Evolutionary conservation across 2,329 filamentous ascomycete species (phyloP).

Genomic region (Trichoderma guizhouense): DNA sequence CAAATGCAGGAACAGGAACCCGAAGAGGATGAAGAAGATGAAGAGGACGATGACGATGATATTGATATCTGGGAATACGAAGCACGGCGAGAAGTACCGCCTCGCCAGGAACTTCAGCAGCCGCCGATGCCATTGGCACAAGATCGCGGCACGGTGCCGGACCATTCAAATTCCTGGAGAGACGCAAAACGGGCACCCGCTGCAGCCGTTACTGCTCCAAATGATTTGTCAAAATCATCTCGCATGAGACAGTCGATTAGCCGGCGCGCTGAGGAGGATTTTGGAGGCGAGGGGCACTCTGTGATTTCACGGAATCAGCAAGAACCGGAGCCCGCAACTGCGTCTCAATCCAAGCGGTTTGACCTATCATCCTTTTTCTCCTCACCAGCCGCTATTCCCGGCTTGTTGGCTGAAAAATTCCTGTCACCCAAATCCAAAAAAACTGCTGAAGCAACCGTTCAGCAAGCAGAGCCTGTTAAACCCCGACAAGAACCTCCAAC

Average conservation of each 20-base stretch:
- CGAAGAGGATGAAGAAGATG: background rate
- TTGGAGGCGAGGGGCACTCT: conserved; percentile 43
- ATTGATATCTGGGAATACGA: conserved; percentile 58
- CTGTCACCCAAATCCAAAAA: conserved; percentile 27
- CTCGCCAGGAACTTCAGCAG: conserved; percentile 31
- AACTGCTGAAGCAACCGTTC: conserved; percentile 19
- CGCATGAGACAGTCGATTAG: conserved; percentile 15
- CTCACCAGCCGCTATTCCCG: conserved; percentile 46
- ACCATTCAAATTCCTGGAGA: conserved; percentile 38
- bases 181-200: conserved; percentile 14
- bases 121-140: conserved; percentile 25
- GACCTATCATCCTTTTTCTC: conserved; percentile 57
- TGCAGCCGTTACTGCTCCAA: background rate
- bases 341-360: conserved; percentile 35
- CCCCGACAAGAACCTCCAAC: conserved; percentile 18
- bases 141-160: conserved; percentile 31
- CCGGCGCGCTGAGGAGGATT: conserved; percentile 12
- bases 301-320: conserved; percentile 36
- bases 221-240: conserved; percentile 19
- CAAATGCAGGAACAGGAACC: background rate
- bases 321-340: conserved; percentile 24
- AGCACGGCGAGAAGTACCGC: conserved; percentile 44
- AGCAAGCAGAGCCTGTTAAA: background rate
- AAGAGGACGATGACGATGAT: conserved; percentile 33
- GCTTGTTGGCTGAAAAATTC: conserved; percentile 32